A percentile compares a stretch with the other conserved stretches of the same genome.
These are phyloP conservation scores for Beta lomatogona DNA, from an alignment of 179 eudicot genomes.

Conservation along the genomic window DNA sequence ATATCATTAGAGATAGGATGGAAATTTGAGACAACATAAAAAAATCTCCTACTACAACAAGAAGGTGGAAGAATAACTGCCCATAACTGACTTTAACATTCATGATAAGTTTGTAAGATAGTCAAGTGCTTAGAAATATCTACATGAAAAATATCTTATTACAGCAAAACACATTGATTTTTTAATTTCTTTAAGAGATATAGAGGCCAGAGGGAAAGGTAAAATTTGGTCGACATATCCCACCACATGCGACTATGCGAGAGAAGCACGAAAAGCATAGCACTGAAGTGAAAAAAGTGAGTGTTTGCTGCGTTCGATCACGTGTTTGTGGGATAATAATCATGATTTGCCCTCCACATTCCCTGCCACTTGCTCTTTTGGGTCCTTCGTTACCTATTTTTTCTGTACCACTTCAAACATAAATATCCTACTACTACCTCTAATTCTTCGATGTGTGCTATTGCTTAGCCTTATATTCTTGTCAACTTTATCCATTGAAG, in stretches of 20 bases:
- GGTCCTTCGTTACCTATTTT: slow-evolving; percentile 12
- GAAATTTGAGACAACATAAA: no score
- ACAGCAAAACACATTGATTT: not conserved
- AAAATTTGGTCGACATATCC: not conserved
- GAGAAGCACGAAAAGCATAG: not conserved
- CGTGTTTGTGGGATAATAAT: not conserved
- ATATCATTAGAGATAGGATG: no score
- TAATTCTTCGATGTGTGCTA: not conserved
- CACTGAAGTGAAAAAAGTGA: not conserved
- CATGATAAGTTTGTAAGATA: no score
- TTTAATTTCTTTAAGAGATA: not conserved
- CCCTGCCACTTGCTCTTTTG: slow-evolving; percentile 7
- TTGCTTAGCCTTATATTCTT: not conserved
- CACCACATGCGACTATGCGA: not conserved
- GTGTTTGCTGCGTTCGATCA: slow-evolving; percentile 5
- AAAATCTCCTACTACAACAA: no score
- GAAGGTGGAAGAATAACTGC: no score
- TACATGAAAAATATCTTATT: not conserved
- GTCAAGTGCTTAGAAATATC: no score
- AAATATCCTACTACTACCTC: not conserved
- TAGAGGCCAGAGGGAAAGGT: not conserved
- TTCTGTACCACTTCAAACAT: not conserved
- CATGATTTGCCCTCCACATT: not conserved
- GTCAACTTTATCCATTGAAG: not conserved
- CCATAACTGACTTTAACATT: no score